These are phyloP conservation scores for Pleurostoma richardsiae DNA, from an alignment of 2,329 filamentous ascomycete genomes.

Conservation along the genomic window DNA sequence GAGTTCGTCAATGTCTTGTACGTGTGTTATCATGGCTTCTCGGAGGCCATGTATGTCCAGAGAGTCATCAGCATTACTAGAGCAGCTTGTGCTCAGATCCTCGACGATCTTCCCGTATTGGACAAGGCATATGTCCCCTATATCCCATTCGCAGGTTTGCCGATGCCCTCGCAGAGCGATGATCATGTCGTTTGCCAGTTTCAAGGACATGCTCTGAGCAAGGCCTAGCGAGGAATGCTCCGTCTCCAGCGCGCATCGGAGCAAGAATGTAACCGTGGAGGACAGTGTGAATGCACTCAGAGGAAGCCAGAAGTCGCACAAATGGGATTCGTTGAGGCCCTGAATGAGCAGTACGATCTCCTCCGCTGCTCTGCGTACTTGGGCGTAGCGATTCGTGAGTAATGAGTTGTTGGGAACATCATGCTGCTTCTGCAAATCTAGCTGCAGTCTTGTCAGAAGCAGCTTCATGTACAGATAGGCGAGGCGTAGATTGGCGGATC, in stretches of 20 bases:
- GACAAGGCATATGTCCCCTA: conserved; percentile 43
- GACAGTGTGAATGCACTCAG: conserved; percentile 41
- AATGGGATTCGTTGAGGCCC: conserved; percentile 34
- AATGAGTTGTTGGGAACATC: neutral
- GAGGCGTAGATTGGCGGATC: conserved; percentile 45
- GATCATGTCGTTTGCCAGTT: conserved; percentile 37
- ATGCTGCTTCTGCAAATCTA: conserved; percentile 31
- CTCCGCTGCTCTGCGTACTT: conserved; percentile 38
- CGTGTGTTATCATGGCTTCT: neutral
- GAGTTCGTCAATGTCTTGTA: conserved; percentile 2
- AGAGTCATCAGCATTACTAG: neutral
- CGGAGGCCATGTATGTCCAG: conserved; percentile 1
- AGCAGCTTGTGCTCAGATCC: conserved; percentile 20
- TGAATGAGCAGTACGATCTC: conserved; percentile 43
- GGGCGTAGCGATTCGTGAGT: conserved; percentile 26
- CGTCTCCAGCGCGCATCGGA: conserved; percentile 41
- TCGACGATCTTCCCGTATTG: conserved; percentile 42
- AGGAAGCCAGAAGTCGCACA: conserved; percentile 46
- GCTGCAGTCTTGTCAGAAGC: conserved; percentile 38
- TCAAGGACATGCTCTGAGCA: conserved; percentile 30
- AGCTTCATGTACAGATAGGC: conserved; percentile 43
- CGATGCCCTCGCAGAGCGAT: conserved; percentile 30
- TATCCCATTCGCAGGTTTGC: conserved; percentile 37
- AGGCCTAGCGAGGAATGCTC: conserved; percentile 28
- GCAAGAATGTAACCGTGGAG: conserved; percentile 42